Percentiles rank a stretch among this genome's conserved stretches.
Evolutionary conservation across 2,329 filamentous ascomycete species (phyloP).

Genomic region (Ophiostoma himal-ulmi): DNA sequence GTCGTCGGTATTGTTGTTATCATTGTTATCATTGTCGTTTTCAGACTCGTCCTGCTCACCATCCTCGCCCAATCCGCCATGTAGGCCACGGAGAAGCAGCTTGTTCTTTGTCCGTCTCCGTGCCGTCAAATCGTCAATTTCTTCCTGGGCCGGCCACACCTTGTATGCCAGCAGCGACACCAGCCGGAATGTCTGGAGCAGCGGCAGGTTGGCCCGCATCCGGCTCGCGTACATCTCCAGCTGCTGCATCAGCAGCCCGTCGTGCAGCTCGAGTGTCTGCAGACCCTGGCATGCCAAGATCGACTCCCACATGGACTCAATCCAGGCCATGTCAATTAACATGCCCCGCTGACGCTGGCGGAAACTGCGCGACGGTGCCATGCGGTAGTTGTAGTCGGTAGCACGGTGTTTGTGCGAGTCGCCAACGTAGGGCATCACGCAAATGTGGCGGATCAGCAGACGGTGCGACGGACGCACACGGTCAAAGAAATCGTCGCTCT

Average conservation of each 20-base stretch:
- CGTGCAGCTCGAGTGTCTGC: slow-evolving; percentile 8
- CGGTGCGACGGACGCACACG: slow-evolving; percentile 22
- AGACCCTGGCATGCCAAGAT: not conserved
- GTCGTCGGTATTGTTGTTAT: not conserved
- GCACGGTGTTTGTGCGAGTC: not conserved
- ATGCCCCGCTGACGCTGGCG: too few relatives aligned
- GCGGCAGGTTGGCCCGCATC: not conserved
- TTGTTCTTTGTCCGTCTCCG: not conserved
- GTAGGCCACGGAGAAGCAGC: not conserved
- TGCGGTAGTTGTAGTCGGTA: not conserved
- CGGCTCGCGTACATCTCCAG: not conserved
- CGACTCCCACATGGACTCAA: not conserved
- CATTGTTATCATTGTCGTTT: not conserved
- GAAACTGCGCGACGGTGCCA: not conserved
- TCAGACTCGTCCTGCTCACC: not conserved
- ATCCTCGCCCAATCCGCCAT: too few relatives aligned
- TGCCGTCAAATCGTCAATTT: not conserved
- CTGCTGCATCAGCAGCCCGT: not conserved
- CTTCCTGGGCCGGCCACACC: not conserved
- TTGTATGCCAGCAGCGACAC: slow-evolving; percentile 3
- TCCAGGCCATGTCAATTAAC: not conserved
- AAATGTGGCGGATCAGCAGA: slow-evolving; percentile 23
- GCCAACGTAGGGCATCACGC: slow-evolving; percentile 16
- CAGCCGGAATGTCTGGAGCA: not conserved
- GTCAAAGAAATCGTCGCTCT: slow-evolving; percentile 14